Conservation (phyloP, 192 early-diverging fungal genomes). For the Gamsiella multidivaricata region DNA sequence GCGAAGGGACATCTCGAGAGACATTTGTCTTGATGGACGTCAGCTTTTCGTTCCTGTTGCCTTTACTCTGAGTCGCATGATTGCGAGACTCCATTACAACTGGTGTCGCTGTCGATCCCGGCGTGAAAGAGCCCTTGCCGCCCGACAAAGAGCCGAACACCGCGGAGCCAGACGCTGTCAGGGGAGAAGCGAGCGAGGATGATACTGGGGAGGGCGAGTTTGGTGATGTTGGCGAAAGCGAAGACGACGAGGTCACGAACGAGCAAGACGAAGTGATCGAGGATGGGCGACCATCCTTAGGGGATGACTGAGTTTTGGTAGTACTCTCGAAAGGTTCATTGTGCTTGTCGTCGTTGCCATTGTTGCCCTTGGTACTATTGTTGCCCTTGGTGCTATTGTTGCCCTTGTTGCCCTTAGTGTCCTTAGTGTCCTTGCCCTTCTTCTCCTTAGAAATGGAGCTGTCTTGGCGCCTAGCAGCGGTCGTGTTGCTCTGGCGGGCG, state of each 20-base stretch:
- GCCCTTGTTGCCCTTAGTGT: background rate
- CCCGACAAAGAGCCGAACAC: background rate
- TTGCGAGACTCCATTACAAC: background rate
- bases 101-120: background rate
- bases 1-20: conserved; percentile 1
- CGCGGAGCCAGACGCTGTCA: background rate
- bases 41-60: background rate
- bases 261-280: conserved; percentile 33
- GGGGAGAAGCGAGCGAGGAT: conserved; percentile 1
- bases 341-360: background rate
- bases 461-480: background rate
- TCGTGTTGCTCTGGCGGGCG: background rate
- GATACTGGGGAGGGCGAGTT: conserved; percentile 7
- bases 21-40: conserved; percentile 15
- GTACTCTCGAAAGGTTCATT: background rate
- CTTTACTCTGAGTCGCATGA: background rate
- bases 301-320: background rate
- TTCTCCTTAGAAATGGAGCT: background rate
- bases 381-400: background rate
- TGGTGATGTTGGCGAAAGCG: conserved; percentile 24
- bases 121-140: background rate
- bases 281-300: conserved; percentile 20
- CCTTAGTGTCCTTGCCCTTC: conserved; percentile 5
- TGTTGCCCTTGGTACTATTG: background rate
- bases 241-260: conserved; percentile 36